phyloP scores from a whole-genome alignment of 352 stramenopile species.

The Pythium aphanidermatum region DNA sequence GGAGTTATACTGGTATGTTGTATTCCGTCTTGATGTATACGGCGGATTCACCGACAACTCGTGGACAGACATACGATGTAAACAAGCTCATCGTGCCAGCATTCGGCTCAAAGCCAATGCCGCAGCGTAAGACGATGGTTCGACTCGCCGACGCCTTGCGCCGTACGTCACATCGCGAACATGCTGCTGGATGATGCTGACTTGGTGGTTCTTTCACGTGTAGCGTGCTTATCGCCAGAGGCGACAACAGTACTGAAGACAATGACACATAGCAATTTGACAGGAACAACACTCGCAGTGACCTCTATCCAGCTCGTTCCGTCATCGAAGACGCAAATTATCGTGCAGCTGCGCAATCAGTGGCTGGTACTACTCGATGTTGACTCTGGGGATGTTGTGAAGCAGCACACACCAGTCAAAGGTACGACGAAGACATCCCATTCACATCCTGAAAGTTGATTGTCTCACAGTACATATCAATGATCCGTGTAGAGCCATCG shows the following conservation, averaged over 20 bases:
- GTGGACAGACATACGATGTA: conserved; percentile 54
- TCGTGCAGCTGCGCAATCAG: conserved; percentile 67
- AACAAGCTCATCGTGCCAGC: conserved; percentile 52
- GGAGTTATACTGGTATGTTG: conserved; percentile 47
- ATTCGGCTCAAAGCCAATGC: conserved; percentile 54
- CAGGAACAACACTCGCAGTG: conserved; percentile 42
- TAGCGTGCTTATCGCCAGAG: conserved; percentile 11
- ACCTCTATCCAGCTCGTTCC: conserved; percentile 24
- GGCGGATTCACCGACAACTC: no score
- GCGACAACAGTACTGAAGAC: neutral
- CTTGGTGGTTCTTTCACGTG: neutral
- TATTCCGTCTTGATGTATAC: no score
- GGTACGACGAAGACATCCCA: no score
- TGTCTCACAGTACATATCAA: neutral
- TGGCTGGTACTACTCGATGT: conserved; percentile 61
- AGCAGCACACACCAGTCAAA: conserved; percentile 53
- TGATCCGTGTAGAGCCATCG: neutral
- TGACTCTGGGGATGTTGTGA: conserved; percentile 26
- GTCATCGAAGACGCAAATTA: conserved; percentile 22
- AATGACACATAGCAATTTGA: conserved; percentile 18
- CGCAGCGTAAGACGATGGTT: conserved; percentile 35
- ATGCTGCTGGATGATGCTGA: no score
- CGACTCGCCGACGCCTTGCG: conserved; percentile 45
- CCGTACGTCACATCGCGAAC: conserved; percentile 24
- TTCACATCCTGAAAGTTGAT: no score